Conservation (phyloP, 2,329 filamentous ascomycete genomes). For the Colletotrichum agaves region DNA sequence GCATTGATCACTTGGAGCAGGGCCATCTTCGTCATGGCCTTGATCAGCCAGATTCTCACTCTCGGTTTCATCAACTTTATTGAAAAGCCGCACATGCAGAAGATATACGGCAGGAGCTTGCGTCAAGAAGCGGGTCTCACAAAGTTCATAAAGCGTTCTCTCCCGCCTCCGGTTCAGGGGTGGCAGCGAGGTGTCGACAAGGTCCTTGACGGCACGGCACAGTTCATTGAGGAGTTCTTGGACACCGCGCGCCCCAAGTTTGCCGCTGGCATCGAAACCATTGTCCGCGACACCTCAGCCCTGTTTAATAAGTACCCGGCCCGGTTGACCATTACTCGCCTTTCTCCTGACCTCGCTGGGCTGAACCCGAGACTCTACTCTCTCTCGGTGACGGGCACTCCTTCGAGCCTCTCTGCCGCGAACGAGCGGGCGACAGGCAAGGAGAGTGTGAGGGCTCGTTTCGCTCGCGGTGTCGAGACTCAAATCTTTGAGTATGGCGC, state of each 20-base stretch:
- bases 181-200: conserved; percentile 89
- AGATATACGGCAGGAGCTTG: conserved; percentile 88
- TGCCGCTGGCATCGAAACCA: conserved; percentile 84
- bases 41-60: conserved; percentile 86
- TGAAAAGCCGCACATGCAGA: conserved; percentile 97
- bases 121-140: conserved; percentile 90
- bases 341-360: conserved; percentile 83
- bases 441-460: conserved; percentile 76
- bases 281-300: conserved; percentile 87
- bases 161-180: conserved; percentile 84
- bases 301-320: conserved; percentile 92
- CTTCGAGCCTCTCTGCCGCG: conserved; percentile 59
- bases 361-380: conserved; percentile 84
- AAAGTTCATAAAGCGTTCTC: conserved; percentile 86
- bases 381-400: conserved; percentile 76
- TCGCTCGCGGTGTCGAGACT: conserved; percentile 77
- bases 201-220: conserved; percentile 85
- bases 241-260: conserved; percentile 88
- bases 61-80: conserved; percentile 91
- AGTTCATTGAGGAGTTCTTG: conserved; percentile 91
- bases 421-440: conserved; percentile 74
- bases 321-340: conserved; percentile 82
- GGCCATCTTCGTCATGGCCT: conserved; percentile 85
- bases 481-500: conserved; percentile 88
- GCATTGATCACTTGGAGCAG: conserved; percentile 93